Base-by-base conservation (phyloP, 371 early-diverging fungal species). In the Rhizopus delemar region DNA sequence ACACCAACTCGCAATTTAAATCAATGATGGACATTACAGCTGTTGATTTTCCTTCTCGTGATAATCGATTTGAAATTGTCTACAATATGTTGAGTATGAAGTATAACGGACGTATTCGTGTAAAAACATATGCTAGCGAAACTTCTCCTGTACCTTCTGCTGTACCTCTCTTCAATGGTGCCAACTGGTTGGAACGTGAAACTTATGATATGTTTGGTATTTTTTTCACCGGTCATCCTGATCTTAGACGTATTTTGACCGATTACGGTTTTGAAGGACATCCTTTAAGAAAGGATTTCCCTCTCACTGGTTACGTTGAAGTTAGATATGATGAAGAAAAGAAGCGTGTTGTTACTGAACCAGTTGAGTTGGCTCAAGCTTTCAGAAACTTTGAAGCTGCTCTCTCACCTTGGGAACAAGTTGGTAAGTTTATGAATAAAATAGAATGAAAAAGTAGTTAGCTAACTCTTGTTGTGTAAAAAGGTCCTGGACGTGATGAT, bases 191-290 rank as follows among this genome's bases (percentile, higher is more conserved):
- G 62, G 99, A 98, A 80, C 91, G 99, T 73, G 99, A 98, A 77
- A 93, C 90, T 9, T 98, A 91, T 78, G 99, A 98, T 73, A 97
- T 98, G 98, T 98, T 87, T 75, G 99, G 99, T 64, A 86, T 98
- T 62, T 94, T 93, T 78, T 98, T 97, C 70, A 82, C 87, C 3
- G 92, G 90, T 53, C 99, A 98, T 68, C 99, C 99, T 12, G 99
- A 98, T 82, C 78, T 98, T 64, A 75, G 99, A 51, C 84, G 99
- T 59, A 97, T 98, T 69, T 85, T 98, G 80, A 97, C 98, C 51
- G 98, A 98, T 77, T 98, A 97, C 70, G 98, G 98, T 49, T 98
- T 97, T 65, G 95, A 95, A 79, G 98, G 99, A 12, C 90, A 97
- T 77, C 98, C 99, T 51, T 70, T 98, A 66, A 85, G 99, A 68